Conservation (phyloP, 2,329 filamentous ascomycete species). For the Chaetothyriales sp. region DNA sequence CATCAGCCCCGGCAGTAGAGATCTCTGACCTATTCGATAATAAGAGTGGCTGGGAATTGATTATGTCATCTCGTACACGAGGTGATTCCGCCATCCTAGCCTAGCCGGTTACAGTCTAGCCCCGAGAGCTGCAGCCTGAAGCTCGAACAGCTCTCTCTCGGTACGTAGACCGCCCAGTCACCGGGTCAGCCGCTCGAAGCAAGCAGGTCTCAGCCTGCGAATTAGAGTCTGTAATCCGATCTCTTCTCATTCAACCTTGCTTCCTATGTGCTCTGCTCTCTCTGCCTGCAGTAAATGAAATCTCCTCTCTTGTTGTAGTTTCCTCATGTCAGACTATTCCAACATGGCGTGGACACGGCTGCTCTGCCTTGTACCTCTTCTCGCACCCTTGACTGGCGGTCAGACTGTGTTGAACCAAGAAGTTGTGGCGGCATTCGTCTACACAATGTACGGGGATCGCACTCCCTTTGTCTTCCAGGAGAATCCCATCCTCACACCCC, state of each 20-base stretch:
- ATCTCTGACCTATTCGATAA: background rate
- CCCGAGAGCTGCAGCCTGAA: too few relatives aligned
- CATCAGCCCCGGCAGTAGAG: background rate
- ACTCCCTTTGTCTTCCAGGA: slow-evolving; percentile 31
- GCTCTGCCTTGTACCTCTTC: background rate
- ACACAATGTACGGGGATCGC: slow-evolving; percentile 40
- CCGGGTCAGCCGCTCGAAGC: too few relatives aligned
- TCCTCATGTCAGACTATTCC: background rate
- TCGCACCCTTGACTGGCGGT: slow-evolving; percentile 6
- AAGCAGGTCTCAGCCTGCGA: too few relatives aligned
- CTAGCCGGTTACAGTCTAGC: too few relatives aligned
- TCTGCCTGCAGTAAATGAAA: background rate
- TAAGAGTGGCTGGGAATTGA: background rate
- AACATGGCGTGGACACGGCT: background rate
- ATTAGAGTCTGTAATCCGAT: background rate
- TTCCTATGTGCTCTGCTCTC: background rate
- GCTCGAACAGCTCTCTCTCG: too few relatives aligned
- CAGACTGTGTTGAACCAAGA: slow-evolving; percentile 21
- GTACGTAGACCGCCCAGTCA: too few relatives aligned
- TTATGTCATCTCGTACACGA: background rate
- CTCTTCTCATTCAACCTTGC: background rate
- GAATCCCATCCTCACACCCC: slow-evolving; percentile 32
- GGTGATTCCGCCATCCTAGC: too few relatives aligned
- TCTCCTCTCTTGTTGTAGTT: background rate
- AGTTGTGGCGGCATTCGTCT: slow-evolving; percentile 37